Conservation (phyloP, 2,329 filamentous ascomycete genomes). For the Alternaria triticimaculans region DNA sequence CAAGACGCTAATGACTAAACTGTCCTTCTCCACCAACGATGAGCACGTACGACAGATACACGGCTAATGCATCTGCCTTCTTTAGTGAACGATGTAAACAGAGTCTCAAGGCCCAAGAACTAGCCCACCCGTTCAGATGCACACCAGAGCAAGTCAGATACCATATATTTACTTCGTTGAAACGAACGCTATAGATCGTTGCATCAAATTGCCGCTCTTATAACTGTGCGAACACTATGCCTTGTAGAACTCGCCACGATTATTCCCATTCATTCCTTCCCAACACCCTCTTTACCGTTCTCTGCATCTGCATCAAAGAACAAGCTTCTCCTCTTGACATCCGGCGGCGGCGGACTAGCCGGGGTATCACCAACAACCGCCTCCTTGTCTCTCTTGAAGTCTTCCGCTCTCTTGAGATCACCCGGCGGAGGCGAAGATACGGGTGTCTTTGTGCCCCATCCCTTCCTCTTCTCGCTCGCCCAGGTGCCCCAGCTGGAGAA, state of each 20-base stretch:
- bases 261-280: not conserved
- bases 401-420: slow-evolving; percentile 38
- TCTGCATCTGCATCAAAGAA: slow-evolving; percentile 32
- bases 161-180: not conserved
- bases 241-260: too few relatives aligned
- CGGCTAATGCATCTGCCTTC: too few relatives aligned
- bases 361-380: slow-evolving; percentile 5
- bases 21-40: not conserved
- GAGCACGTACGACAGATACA: not conserved
- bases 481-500: slow-evolving; percentile 68
- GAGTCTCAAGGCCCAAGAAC: too few relatives aligned
- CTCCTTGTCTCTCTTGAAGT: slow-evolving; percentile 32
- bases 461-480: slow-evolving; percentile 74
- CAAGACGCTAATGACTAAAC: not conserved
- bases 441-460: slow-evolving; percentile 39
- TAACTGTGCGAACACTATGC: not conserved
- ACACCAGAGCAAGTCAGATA: not conserved
- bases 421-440: slow-evolving; percentile 29
- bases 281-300: slow-evolving; percentile 7
- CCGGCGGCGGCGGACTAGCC: not conserved
- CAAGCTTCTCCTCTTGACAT: slow-evolving; percentile 19
- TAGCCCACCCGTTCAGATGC: not conserved
- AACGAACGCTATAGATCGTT: not conserved
- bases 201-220: not conserved
- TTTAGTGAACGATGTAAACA: too few relatives aligned